These are phyloP conservation scores for Chalciporus sphaerocephalus DNA, from an alignment of 768 basidiomycete species.

Conservation along the genomic window DNA sequence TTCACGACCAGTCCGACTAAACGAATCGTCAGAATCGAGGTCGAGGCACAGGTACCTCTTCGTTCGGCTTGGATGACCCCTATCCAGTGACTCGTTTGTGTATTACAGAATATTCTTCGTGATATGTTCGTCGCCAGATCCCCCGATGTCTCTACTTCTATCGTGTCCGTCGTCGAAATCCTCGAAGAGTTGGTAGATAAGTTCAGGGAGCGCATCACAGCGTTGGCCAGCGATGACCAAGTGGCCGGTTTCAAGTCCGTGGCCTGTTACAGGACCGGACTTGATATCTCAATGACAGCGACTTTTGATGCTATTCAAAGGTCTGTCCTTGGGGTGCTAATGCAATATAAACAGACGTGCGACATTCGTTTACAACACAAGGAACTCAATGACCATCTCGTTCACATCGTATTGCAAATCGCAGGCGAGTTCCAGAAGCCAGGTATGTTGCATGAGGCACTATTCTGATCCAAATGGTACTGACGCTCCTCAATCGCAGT, in stretches of 20 bases:
- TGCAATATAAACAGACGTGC: conserved; percentile 33
- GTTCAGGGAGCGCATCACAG: conserved; percentile 36
- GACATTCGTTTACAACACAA: conserved; percentile 57
- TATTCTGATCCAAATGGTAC: not conserved
- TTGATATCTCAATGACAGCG: conserved; percentile 43
- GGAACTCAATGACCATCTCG: conserved; percentile 61
- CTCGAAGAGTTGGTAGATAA: conserved; percentile 30
- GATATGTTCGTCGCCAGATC: conserved; percentile 18
- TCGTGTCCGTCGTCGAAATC: conserved; percentile 4
- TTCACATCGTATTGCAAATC: conserved; percentile 50
- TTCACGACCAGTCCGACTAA: conserved; percentile 51
- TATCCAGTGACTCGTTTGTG: conserved; percentile 3
- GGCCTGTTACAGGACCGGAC: conserved; percentile 69
- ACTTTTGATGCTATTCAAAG: conserved; percentile 28
- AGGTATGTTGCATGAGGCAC: conserved; percentile 35
- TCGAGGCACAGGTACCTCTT: conserved; percentile 58
- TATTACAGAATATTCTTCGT: conserved; percentile 13
- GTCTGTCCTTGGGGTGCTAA: conserved; percentile 30
- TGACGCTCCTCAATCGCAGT: conserved; percentile 38
- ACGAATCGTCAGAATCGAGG: conserved; percentile 66
- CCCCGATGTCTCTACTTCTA: conserved; percentile 13
- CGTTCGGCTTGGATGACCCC: not conserved
- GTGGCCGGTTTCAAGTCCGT: conserved; percentile 75
- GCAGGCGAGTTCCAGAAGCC: conserved; percentile 55
- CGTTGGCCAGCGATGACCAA: conserved; percentile 38